phyloP scores from a whole-genome alignment of 495 filamentous ascomycete genomes.

The Talaromyces trachyspermus region DNA sequence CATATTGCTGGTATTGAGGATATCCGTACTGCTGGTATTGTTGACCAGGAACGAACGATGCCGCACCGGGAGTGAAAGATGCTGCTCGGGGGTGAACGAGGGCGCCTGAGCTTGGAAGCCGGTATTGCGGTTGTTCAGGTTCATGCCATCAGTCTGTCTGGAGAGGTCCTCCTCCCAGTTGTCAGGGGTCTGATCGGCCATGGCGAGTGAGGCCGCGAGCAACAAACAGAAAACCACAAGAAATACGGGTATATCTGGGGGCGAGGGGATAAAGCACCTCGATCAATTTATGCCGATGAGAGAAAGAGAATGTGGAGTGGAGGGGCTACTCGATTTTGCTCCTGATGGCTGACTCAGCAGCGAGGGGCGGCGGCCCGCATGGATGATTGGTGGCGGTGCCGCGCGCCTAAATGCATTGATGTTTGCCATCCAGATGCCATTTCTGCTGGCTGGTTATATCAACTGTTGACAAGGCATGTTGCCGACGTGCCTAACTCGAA shows the following conservation, averaged over 20 bases:
- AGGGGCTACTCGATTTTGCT: conserved; percentile 27
- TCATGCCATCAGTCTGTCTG: conserved; percentile 77
- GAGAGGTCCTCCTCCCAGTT: conserved; percentile 96
- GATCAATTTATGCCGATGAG: background rate
- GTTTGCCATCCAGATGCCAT: too few relatives aligned
- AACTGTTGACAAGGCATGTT: too few relatives aligned
- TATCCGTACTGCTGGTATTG: conserved; percentile 45
- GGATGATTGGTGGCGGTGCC: background rate
- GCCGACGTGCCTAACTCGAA: too few relatives aligned
- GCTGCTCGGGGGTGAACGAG: conserved; percentile 25
- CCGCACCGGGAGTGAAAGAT: conserved; percentile 67
- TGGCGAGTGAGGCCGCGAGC: conserved; percentile 37
- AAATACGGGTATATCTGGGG: too few relatives aligned
- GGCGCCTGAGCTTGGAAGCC: conserved; percentile 56
- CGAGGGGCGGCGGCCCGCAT: background rate
- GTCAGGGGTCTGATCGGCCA: conserved; percentile 73
- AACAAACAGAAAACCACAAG: conserved; percentile 15
- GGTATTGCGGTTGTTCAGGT: conserved; percentile 69
- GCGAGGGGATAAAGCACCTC: too few relatives aligned
- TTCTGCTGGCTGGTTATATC: too few relatives aligned
- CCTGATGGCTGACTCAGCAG: conserved; percentile 32
- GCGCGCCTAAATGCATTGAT: background rate
- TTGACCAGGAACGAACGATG: conserved; percentile 76
- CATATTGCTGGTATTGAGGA: conserved; percentile 47
- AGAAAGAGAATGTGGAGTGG: conserved; percentile 8